Base-by-base conservation (phyloP, 2,329 filamentous ascomycete species). In the Bipolaris zeicola region DNA sequence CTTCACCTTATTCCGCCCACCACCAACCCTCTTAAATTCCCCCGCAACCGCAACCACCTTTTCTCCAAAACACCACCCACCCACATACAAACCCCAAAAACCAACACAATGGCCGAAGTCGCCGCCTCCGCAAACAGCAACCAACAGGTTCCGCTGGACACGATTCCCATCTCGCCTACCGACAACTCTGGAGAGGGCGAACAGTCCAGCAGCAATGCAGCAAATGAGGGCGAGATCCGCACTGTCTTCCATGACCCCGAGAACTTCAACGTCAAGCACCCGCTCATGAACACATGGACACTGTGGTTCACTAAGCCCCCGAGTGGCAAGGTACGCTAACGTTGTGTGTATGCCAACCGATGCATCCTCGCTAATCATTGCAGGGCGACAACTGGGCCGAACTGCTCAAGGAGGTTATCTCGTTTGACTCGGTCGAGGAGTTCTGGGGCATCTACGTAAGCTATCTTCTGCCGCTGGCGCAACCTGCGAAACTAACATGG, bases 261-360 rank as follows among this genome's bases (percentile, higher is more conserved):
- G 66, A 97, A 99, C 84, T 99, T 99, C 86, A 99, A 96, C 72
- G 95, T 99, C 79, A 99, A 98, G 85, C 95, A 99, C 78, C 94
- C 93, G 66, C 85, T 99, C 60, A 93, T 96, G 85, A 90, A 97
- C 83, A 90, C 91, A 76, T 99, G 95, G 95, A 98, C 95, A 57
- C 84, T 99, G 54, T 99, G 96, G 96, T 99, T 98, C 83, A 98
- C 94, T 72, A 98, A 98, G 86, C 94, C 95, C 51, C 90, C 94
- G 41, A 96, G 89, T 76, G 93, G 92, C 81, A 97, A 96, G 89
- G 92, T 95, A 79, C 58, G 82, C 34, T 24, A 13, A 6, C 50
- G 18, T 36, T 14, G 14, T 43, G 47, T 34, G 22, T 18, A 8
- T 28, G 22, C 16, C 47, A 50, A 13, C 38, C 20, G 18, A 47